Percentiles rank a stretch among this genome's conserved stretches.
Evolutionary conservation across 208 protist species (phyloP).

Genomic region (Porcisia deanei): DNA sequence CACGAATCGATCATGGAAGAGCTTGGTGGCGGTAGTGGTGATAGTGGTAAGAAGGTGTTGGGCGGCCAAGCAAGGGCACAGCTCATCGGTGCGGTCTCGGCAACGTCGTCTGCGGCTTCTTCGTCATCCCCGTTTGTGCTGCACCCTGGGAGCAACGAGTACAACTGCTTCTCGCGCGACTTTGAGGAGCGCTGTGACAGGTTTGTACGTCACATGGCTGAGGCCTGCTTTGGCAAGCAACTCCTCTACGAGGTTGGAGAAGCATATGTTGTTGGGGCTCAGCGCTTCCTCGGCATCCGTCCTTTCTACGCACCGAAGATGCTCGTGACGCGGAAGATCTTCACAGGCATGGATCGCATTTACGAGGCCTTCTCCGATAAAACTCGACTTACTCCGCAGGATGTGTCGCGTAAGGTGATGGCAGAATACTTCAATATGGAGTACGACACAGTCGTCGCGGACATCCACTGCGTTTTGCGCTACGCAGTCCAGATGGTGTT

Average conservation of each 20-base stretch:
- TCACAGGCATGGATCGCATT: constrained; percentile 65
- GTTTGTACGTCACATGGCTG: constrained; percentile 50
- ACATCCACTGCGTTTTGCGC: constrained; percentile 59
- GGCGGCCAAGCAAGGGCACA: not conserved
- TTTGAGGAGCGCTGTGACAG: constrained; percentile 77
- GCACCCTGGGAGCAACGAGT: constrained; percentile 55
- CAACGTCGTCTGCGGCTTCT: not conserved
- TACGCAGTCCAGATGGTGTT: constrained; percentile 77
- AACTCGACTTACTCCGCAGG: constrained; percentile 32
- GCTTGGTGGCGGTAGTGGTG: constrained; percentile 25
- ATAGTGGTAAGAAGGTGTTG: not conserved
- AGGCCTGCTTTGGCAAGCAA: constrained; percentile 81
- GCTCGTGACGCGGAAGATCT: constrained; percentile 64
- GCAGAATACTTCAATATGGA: constrained; percentile 88
- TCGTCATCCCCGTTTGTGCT: constrained; percentile 42
- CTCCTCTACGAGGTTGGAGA: constrained; percentile 79
- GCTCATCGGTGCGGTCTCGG: not conserved
- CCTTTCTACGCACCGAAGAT: constrained; percentile 85
- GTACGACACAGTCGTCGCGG: constrained; percentile 79
- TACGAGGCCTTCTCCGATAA: constrained; percentile 55
- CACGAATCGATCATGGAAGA: constrained; percentile 45
- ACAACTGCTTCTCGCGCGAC: constrained; percentile 78
- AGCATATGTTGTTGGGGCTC: constrained; percentile 71
- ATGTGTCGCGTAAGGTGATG: constrained; percentile 57
- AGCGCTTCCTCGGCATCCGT: constrained; percentile 77